Evolutionary conservation across 169 alveolate genomes (phyloP).

Genomic region (Babesia sp.): DNA sequence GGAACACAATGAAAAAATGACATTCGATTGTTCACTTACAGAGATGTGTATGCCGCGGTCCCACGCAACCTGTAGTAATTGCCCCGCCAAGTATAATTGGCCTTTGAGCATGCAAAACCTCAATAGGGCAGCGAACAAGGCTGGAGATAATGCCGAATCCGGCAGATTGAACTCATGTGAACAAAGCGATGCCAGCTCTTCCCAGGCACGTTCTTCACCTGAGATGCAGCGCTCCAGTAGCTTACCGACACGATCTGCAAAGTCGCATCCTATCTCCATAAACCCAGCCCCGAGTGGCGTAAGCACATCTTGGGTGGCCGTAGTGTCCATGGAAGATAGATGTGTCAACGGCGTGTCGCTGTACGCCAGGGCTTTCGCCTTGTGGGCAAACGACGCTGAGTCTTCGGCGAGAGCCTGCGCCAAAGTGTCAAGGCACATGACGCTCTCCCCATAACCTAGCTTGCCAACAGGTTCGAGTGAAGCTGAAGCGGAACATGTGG

Average conservation of each 20-base stretch:
- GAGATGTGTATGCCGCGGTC: slow-evolving; percentile 14
- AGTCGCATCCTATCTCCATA: slow-evolving; percentile 41
- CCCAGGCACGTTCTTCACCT: slow-evolving; percentile 45
- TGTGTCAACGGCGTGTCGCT: slow-evolving; percentile 64
- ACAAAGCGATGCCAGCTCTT: slow-evolving; percentile 46
- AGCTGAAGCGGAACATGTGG: background rate
- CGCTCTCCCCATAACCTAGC: slow-evolving; percentile 16
- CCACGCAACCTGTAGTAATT: slow-evolving; percentile 55
- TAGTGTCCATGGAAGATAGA: slow-evolving; percentile 27
- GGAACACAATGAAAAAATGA: slow-evolving; percentile 30
- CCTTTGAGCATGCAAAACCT: slow-evolving; percentile 45
- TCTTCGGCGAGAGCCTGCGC: slow-evolving; percentile 44
- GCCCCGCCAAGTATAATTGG: slow-evolving; percentile 38
- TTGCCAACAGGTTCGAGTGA: slow-evolving; percentile 6
- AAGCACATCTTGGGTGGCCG: slow-evolving; percentile 33
- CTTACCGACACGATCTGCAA: slow-evolving; percentile 49
- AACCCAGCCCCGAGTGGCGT: slow-evolving; percentile 53
- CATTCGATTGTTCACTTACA: slow-evolving; percentile 27
- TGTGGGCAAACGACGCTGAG: slow-evolving; percentile 31
- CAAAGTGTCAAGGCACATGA: slow-evolving; percentile 31
- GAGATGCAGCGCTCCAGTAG: slow-evolving; percentile 47
- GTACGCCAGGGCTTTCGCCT: background rate
- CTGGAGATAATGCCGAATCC: slow-evolving; percentile 14
- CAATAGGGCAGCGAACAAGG: slow-evolving; percentile 17
- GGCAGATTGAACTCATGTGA: slow-evolving; percentile 41